Base-by-base conservation (phyloP, 768 basidiomycete genomes). In the Amanita phalloides region DNA sequence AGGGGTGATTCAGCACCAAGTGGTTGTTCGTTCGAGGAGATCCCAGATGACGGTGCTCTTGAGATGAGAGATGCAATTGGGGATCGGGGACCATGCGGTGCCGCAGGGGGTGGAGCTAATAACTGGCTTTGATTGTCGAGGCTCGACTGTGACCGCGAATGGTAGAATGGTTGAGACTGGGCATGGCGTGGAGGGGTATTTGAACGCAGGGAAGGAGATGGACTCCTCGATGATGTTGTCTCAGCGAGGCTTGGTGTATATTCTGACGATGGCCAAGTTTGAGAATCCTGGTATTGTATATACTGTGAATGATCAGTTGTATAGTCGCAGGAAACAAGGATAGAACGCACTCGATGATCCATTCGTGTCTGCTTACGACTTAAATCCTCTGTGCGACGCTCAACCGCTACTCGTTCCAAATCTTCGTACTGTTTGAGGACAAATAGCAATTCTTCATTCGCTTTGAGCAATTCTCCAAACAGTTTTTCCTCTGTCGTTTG, bases 371-470 rank as follows among this genome's bases (percentile, higher is more conserved):
- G 86, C 56, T 73, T 80, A 60, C 72, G 73, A 61, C 89, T 92
- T 54, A 80, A 69, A 57, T 90, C 82, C 58, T 88, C 76, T 2
- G 78, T 76, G 57, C 77, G 74, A 20, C 78, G 68, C 64, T 88
- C 82, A 33, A 73, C 62, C 11, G 76, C 88, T 14, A 90, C 72
- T 20, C 82, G 72, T 55, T 83, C 75, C 33, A 91, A 68, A 59
- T 95, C 90, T 9, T 91, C 85, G 58, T 91, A 83, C 60, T 87
- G 78, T 47, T 74, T 70, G 53, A 93, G 62, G 2, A 81, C 85
- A 35, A 78, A 81, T 2, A 82, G 55, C 23, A 94, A 72, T 42
- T 81, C 81, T 49, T 74, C 82, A 61, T 93, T 84, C 4, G 90
- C 85, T 17, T 71, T 78, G 17, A 95, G 73, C 53, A 94, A 68